A percentile compares a stretch with the other conserved stretches of the same genome.
These are phyloP conservation scores for Pseudopithomyces chartarum DNA, from an alignment of 2,329 filamentous ascomycete species.

Conservation along the genomic window DNA sequence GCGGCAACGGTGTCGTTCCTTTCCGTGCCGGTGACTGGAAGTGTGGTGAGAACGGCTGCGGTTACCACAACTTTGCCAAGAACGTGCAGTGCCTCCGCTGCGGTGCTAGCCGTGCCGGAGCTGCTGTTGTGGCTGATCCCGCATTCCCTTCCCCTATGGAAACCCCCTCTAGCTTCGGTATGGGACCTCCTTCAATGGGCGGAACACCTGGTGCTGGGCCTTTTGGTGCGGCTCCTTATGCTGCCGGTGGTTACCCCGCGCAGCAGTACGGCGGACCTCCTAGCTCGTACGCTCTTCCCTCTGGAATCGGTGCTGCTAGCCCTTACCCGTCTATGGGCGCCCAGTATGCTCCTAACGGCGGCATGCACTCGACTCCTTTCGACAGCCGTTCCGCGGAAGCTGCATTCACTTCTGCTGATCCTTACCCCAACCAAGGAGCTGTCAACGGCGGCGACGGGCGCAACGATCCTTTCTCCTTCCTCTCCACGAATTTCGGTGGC, in stretches of 20 bases:
- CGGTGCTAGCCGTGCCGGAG: constrained; percentile 90
- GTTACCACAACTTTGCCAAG: constrained; percentile 99
- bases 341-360: constrained; percentile 76
- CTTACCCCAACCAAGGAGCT: constrained; percentile 77
- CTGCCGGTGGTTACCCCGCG: constrained; percentile 62
- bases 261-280: constrained; percentile 88
- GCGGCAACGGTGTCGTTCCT: constrained; percentile 86
- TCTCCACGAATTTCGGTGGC: constrained; percentile 73
- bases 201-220: constrained; percentile 73
- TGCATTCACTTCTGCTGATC: constrained; percentile 87
- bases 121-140: constrained; percentile 92
- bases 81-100: constrained; percentile 97
- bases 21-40: constrained; percentile 99
- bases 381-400: constrained; percentile 93
- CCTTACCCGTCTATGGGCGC: constrained; percentile 78
- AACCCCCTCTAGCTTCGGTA: constrained; percentile 78
- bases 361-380: constrained; percentile 84
- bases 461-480: constrained; percentile 79
- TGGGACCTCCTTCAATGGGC: constrained; percentile 86
- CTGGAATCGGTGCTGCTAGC: constrained; percentile 78
- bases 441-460: constrained; percentile 68
- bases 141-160: constrained; percentile 92
- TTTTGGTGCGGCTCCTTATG: constrained; percentile 72
- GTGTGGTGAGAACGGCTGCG: constrained; percentile 94
- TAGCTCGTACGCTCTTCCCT: constrained; percentile 87